Percentiles rank a stretch among this genome's conserved stretches.
These are phyloP conservation scores for Ramalina intermedia DNA, from an alignment of 495 filamentous ascomycete species.

Conservation along the genomic window DNA sequence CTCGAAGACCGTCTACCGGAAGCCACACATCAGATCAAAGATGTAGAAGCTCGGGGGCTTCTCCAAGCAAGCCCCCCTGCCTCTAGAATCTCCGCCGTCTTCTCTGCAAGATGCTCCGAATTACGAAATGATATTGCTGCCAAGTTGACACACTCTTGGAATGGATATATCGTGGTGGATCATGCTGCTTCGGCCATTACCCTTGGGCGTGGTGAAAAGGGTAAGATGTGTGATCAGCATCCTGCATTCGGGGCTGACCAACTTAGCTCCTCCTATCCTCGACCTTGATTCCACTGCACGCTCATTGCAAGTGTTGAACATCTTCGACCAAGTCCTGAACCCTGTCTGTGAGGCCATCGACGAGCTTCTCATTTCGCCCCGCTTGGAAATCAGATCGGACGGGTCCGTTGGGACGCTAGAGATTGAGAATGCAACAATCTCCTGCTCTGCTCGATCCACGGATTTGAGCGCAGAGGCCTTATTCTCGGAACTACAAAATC, in stretches of 20 bases:
- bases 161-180: constrained; percentile 20
- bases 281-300: constrained; percentile 14
- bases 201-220: background rate
- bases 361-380: constrained; percentile 17
- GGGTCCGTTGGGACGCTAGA: constrained; percentile 11
- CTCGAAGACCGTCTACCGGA: constrained; percentile 15
- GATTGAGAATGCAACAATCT: constrained; percentile 16
- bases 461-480: constrained; percentile 19
- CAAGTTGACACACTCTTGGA: constrained; percentile 23
- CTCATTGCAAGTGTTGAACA: constrained; percentile 16
- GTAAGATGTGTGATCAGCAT: background rate
- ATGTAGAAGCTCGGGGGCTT: constrained; percentile 30
- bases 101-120: constrained; percentile 16
- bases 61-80: constrained; percentile 16
- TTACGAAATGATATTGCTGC: constrained; percentile 19
- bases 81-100: constrained; percentile 19
- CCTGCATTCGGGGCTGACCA: constrained; percentile 3
- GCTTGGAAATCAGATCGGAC: constrained; percentile 12
- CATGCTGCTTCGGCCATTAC: constrained; percentile 1
- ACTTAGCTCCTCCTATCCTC: constrained; percentile 3
- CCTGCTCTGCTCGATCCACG: constrained; percentile 6
- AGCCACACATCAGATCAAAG: constrained; percentile 29
- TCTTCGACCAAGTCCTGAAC: constrained; percentile 15
- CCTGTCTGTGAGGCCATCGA: constrained; percentile 19
- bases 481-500: constrained; percentile 42